These are phyloP conservation scores for Mortierella claussenii DNA, from an alignment of 192 early-diverging fungal species.

Conservation along the genomic window DNA sequence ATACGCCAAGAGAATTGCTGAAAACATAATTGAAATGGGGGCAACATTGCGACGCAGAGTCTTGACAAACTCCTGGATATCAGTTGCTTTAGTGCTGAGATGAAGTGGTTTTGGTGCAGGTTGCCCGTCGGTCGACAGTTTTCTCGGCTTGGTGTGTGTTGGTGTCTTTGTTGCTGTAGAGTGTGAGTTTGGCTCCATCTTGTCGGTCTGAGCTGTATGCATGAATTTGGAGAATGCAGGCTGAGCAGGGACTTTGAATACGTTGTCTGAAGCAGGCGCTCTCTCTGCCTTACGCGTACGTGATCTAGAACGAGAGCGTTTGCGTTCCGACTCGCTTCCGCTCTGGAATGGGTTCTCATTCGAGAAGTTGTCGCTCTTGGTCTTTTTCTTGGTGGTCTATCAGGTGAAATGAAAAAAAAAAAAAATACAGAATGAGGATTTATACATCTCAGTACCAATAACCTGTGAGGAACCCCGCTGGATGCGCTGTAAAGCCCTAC, in stretches of 20 bases:
- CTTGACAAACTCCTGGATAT: slow-evolving; percentile 2
- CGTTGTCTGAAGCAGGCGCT: slow-evolving; percentile 12
- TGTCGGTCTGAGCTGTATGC: slow-evolving; percentile 10
- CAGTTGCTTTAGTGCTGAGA: not conserved
- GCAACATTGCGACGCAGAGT: slow-evolving; percentile 8
- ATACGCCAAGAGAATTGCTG: slow-evolving; percentile 26
- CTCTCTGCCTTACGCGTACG: slow-evolving; percentile 12
- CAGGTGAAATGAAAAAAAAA: not conserved
- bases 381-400: not conserved
- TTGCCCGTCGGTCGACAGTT: not conserved
- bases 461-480: no score
- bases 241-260: slow-evolving; percentile 41
- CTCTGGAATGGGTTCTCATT: slow-evolving; percentile 57
- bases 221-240: slow-evolving; percentile 44
- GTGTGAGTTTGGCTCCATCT: not conserved
- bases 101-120: slow-evolving; percentile 25
- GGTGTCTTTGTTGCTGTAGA: slow-evolving; percentile 7
- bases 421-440: not conserved
- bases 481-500: no score
- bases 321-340: slow-evolving; percentile 37
- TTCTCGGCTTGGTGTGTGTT: slow-evolving; percentile 4
- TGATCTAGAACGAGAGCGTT: slow-evolving; percentile 41
- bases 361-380: slow-evolving; percentile 35
- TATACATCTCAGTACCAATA: no score
- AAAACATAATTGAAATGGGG: slow-evolving; percentile 4